A percentile compares a stretch with the other conserved stretches of the same genome.
Evolutionary conservation across 768 basidiomycete genomes (phyloP).

Genomic region (Paxillus rubicundulus): DNA sequence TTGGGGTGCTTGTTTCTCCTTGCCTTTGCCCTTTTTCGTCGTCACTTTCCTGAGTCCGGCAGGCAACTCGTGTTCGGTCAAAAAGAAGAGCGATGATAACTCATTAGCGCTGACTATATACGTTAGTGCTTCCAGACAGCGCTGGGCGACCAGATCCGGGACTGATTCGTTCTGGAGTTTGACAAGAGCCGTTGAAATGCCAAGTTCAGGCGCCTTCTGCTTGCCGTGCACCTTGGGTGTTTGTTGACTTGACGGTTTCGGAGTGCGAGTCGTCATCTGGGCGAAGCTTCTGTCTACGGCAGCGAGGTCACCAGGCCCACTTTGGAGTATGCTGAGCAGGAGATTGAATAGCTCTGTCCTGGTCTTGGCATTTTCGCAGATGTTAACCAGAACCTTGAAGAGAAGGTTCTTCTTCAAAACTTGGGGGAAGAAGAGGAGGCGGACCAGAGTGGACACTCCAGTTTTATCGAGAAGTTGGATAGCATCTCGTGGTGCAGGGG

Average conservation of each 20-base stretch:
- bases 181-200: conserved; percentile 47
- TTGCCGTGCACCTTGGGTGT: conserved; percentile 58
- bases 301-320: conserved; percentile 88
- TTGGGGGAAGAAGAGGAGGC: conserved; percentile 95
- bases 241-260: conserved; percentile 45
- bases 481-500: conserved; percentile 69
- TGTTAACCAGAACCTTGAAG: conserved; percentile 87
- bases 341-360: conserved; percentile 92
- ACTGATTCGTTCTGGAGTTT: conserved; percentile 72
- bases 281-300: conserved; percentile 93
- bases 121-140: conserved; percentile 87
- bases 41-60: conserved; percentile 65
- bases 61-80: conserved; percentile 91
- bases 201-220: conserved; percentile 60
- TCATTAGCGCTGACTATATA: conserved; percentile 88
- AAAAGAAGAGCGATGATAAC: conserved; percentile 85
- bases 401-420: conserved; percentile 81
- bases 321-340: conserved; percentile 90
- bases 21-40: conserved; percentile 91
- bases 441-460: conserved; percentile 84
- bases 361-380: conserved; percentile 93
- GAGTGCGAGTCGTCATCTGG: conserved; percentile 77
- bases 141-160: conserved; percentile 90
- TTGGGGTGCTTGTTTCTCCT: conserved; percentile 79
- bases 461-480: conserved; percentile 90